Conservation (phyloP, 352 stramenopile genomes). For the Phytophthora foliorum region DNA sequence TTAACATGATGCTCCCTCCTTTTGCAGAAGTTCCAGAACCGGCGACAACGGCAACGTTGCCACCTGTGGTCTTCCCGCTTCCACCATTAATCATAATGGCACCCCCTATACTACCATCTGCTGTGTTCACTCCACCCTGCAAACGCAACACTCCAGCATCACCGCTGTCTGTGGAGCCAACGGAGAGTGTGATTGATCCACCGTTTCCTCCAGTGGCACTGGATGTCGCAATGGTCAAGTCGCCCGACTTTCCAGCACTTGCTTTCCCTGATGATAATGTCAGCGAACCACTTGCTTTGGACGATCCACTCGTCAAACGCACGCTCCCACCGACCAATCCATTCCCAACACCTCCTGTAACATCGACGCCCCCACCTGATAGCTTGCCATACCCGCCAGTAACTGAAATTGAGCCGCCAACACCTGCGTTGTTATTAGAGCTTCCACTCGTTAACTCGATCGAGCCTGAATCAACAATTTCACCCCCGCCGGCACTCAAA, state of each 20-base stretch:
- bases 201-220: slow-evolving; percentile 17
- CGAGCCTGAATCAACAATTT: slow-evolving; percentile 11
- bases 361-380: slow-evolving; percentile 17
- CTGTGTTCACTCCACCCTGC: slow-evolving; percentile 23
- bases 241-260: slow-evolving; percentile 25
- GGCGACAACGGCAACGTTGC: slow-evolving; percentile 25
- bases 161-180: slow-evolving; percentile 24
- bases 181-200: slow-evolving; percentile 28
- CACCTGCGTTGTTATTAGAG: slow-evolving; percentile 5
- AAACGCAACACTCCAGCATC: slow-evolving; percentile 26
- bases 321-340: slow-evolving; percentile 29
- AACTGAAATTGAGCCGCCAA: slow-evolving; percentile 28
- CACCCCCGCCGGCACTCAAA: slow-evolving; percentile 22
- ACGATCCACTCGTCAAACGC: slow-evolving; percentile 29
- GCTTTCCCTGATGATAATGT: slow-evolving; percentile 25
- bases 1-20: slow-evolving; percentile 41
- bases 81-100: slow-evolving; percentile 26
- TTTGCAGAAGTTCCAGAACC: slow-evolving; percentile 25
- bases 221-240: slow-evolving; percentile 23
- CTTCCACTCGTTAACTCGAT: slow-evolving; percentile 17
- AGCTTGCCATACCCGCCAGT: slow-evolving; percentile 22
- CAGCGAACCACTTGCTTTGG: slow-evolving; percentile 33
- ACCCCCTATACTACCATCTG: slow-evolving; percentile 23
- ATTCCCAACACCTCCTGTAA: slow-evolving; percentile 33
- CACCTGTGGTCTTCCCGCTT: slow-evolving; percentile 22